phyloP scores from a whole-genome alignment of 1,139 yeast genomes.

The Fermentozyma sake region DNA sequence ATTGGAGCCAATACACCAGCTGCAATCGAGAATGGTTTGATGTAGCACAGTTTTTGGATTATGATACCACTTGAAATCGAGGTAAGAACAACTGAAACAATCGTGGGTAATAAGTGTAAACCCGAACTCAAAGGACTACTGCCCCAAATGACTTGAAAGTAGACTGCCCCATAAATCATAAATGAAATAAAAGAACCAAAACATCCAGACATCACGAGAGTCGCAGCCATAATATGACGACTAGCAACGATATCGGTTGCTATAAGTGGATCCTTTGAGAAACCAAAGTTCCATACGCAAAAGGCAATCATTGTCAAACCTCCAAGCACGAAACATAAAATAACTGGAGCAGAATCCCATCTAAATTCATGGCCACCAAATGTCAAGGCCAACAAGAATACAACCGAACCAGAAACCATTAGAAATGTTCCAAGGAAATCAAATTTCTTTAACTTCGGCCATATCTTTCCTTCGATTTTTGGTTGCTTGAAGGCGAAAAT shows the following conservation, averaged over 20 bases:
- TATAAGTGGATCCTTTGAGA: conserved; percentile 43
- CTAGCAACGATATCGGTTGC: conserved; percentile 34
- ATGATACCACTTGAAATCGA: conserved; percentile 27
- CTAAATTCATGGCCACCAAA: conserved; percentile 43
- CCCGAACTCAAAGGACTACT: conserved; percentile 36
- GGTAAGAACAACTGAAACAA: conserved; percentile 29
- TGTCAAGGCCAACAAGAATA: conserved; percentile 46
- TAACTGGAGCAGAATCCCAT: conserved; percentile 55
- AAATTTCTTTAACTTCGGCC: conserved; percentile 33
- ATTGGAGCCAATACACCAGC: conserved; percentile 26
- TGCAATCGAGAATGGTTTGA: conserved; percentile 27
- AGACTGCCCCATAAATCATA: conserved; percentile 16
- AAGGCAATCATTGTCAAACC: conserved; percentile 38
- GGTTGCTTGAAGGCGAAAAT: conserved; percentile 56
- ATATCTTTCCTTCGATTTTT: conserved; percentile 32
- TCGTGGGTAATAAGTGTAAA: conserved; percentile 31
- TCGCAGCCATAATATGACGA: conserved; percentile 12
- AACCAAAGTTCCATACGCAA: conserved; percentile 43
- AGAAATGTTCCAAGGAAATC: conserved; percentile 47
- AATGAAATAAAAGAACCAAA: conserved; percentile 8
- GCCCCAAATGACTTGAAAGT: conserved; percentile 35
- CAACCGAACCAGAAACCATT: conserved; percentile 35
- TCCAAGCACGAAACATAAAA: conserved; percentile 51
- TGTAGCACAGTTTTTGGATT: conserved; percentile 24
- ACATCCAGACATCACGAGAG: conserved; percentile 5